Conservation (phyloP, 2,329 filamentous ascomycete species). For the Fusarium sambucinum region DNA sequence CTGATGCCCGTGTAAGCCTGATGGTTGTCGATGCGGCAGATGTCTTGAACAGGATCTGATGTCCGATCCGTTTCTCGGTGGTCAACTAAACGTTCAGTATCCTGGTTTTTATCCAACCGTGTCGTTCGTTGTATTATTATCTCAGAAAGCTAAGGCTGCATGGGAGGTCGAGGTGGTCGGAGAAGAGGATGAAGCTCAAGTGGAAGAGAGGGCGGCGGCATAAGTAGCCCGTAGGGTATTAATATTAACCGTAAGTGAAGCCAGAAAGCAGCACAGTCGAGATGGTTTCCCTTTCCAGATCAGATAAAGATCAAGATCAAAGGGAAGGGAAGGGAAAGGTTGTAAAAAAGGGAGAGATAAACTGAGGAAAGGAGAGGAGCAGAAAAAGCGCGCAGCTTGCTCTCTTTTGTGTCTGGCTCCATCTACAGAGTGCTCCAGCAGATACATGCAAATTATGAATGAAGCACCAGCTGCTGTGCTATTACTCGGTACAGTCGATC, state of each 20-base stretch:
- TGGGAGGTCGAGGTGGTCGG: conserved; percentile 36
- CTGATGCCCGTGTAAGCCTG: conserved; percentile 39
- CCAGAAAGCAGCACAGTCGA: conserved; percentile 20
- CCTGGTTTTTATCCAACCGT: conserved; percentile 1
- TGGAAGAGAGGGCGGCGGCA: conserved; percentile 37
- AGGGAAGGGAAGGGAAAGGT: conserved; percentile 1
- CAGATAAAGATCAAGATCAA: conserved; percentile 2
- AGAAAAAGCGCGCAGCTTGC: conserved; percentile 47
- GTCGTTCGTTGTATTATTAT: conserved; percentile 16
- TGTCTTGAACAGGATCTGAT: conserved; percentile 17
- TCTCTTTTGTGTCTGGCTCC: conserved; percentile 43
- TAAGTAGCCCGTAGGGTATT: conserved; percentile 22
- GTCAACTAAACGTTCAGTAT: conserved; percentile 14
- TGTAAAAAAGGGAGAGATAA: conserved; percentile 15
- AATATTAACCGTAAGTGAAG: conserved; percentile 24
- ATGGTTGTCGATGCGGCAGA: conserved; percentile 22
- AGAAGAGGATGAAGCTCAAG: conserved; percentile 21
- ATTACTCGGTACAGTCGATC: conserved; percentile 28
- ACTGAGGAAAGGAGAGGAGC: conserved; percentile 20
- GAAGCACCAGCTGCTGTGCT: conserved; percentile 41
- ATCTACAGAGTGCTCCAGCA: background rate
- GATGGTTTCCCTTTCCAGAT: conserved; percentile 7
- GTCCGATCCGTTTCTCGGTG: conserved; percentile 26
- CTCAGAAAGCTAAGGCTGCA: conserved; percentile 18
- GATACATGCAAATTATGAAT: conserved; percentile 45